phyloP scores from a whole-genome alignment of 2,329 filamentous ascomycete species.

The Pseudogymnoascus sp. region DNA sequence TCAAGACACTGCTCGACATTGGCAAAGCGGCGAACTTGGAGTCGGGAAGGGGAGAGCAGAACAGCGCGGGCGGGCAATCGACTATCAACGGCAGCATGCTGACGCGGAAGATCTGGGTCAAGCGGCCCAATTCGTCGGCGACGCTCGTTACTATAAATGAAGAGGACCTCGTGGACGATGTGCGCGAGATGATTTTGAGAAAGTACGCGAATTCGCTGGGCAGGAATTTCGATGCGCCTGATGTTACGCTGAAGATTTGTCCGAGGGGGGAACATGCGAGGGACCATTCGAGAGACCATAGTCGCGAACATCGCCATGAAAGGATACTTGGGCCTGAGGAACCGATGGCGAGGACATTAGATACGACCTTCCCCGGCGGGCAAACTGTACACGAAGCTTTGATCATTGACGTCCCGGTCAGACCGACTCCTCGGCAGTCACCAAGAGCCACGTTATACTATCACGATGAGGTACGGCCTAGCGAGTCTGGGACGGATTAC shows the following conservation, averaged over 20 bases:
- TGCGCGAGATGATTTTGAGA: slow-evolving; percentile 81
- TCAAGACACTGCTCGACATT: slow-evolving; percentile 45
- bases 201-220: slow-evolving; percentile 95
- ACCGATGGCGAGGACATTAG: slow-evolving; percentile 66
- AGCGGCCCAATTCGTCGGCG: slow-evolving; percentile 72
- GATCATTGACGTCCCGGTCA: slow-evolving; percentile 74
- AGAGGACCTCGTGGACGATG: slow-evolving; percentile 88
- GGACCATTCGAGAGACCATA: neutral
- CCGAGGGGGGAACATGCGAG: slow-evolving; percentile 30
- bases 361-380: slow-evolving; percentile 76
- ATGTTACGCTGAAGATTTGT: slow-evolving; percentile 70
- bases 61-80: slow-evolving; percentile 19
- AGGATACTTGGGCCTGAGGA: slow-evolving; percentile 79
- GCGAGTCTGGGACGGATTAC: slow-evolving; percentile 68
- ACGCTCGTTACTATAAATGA: slow-evolving; percentile 80
- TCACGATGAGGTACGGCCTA: slow-evolving; percentile 55
- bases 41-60: slow-evolving; percentile 21
- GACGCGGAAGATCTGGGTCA: slow-evolving; percentile 89
- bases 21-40: slow-evolving; percentile 28
- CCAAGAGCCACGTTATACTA: slow-evolving; percentile 53
- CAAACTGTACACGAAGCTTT: slow-evolving; percentile 85
- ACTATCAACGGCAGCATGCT: slow-evolving; percentile 39
- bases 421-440: slow-evolving; percentile 72
- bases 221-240: slow-evolving; percentile 80
- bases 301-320: slow-evolving; percentile 55